Base-by-base conservation (phyloP, 2,329 filamentous ascomycete species). In the Cryphonectria naterciae region DNA sequence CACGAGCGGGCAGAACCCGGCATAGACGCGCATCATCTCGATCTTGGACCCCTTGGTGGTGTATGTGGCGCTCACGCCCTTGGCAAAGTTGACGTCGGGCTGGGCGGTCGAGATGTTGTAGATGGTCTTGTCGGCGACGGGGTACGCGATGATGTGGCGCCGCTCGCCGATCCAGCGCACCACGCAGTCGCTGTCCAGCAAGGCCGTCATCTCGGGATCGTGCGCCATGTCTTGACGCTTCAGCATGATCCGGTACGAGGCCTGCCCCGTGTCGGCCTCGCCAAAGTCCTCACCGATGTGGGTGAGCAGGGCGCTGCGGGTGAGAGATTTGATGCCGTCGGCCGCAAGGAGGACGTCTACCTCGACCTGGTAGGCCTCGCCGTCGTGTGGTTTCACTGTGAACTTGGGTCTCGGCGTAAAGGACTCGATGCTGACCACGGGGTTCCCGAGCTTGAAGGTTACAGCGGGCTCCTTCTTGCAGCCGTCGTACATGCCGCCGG, bases 241-340 rank as follows among this genome's bases (percentile, higher is more conserved):
- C 25, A 95, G 85, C 88, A 95, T 92, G 80, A 95, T 93, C 17
- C 92, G 88, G 82, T 95, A 95, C 2, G 92, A 91, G 0, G 93
- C 92, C 81, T 94, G 91, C 4, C 91, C 89, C 0, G 92, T 93
- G 72, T 93, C 91, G 71, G 89, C 83, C 75, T 91, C 87, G 68
- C 88, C 83, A 32, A 86, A 86, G 7, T 81, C 79, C 73, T 85
- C 81, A 60, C 85, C 83, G 1, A 88, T 80, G 58, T 83, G 80
- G 49, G 83, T 79, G 1, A 93, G 85, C 78, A 93, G 84, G 52
- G 85, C 81, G 10, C 83, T 81, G 43, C 87, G 83, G 28, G 83
- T 81, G 11, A 78, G 73, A 56, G 84, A 87, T 79, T 89, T 89
- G 77, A 89, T 84, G 54, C 87, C 87, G 76, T 89, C 87, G 19